Evolutionary conservation across 2,329 filamentous ascomycete genomes (phyloP).

Genomic region (Gliomastix tumulicola): DNA sequence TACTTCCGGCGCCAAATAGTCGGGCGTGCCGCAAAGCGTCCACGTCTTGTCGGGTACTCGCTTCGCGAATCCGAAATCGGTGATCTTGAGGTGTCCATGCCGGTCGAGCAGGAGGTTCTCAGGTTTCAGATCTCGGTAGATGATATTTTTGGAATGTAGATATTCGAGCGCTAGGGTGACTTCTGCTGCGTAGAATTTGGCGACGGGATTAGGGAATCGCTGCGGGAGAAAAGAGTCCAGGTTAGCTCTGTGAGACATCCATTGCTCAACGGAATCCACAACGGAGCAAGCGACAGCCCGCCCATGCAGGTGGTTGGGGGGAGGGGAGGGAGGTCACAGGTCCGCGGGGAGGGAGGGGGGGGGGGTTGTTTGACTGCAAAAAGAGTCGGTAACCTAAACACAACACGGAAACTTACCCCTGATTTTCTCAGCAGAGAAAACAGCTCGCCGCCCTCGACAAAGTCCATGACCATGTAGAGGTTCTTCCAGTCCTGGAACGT

Average conservation of each 20-base stretch:
- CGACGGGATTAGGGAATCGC: constrained; percentile 97
- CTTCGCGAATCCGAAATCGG: constrained; percentile 98
- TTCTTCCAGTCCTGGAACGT: constrained; percentile 96
- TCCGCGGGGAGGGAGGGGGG: no score
- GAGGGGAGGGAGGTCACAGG: no score
- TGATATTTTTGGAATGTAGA: constrained; percentile 89
- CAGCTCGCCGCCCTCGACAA: constrained; percentile 95
- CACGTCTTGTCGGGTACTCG: constrained; percentile 98
- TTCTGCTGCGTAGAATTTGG: constrained; percentile 98
- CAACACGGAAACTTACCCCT: constrained; percentile 68
- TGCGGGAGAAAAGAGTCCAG: no score
- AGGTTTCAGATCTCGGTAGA: constrained; percentile 95
- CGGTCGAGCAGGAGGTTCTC: constrained; percentile 89
- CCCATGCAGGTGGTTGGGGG: no score
- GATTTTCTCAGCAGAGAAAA: constrained; percentile 95
- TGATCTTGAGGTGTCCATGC: constrained; percentile 93
- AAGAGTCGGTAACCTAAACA: no score
- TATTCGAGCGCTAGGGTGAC: constrained; percentile 95
- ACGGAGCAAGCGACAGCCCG: no score
- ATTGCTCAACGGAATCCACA: no score
- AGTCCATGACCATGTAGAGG: constrained; percentile 99
- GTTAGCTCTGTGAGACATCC: no score
- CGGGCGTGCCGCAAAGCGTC: constrained; percentile 95
- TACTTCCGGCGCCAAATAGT: constrained; percentile 95
- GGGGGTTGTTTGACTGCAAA: no score